Percentiles rank a stretch among this genome's conserved stretches.
Evolutionary conservation across 2,329 filamentous ascomycete genomes (phyloP).

Genomic region (Magnaporthiopsis rhizophila): DNA sequence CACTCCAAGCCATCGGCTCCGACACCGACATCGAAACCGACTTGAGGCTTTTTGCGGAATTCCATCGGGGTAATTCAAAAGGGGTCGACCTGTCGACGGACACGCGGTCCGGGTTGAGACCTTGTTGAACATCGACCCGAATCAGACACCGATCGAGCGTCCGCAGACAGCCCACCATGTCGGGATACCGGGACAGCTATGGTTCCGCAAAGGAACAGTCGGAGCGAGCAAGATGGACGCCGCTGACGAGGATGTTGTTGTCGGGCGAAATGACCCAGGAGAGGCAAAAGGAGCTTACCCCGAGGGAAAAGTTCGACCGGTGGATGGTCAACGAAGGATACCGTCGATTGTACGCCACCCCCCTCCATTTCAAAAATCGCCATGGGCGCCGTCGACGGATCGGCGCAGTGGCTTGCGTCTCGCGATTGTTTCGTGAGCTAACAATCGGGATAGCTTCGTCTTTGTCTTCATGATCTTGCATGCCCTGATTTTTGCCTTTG

Average conservation of each 20-base stretch:
- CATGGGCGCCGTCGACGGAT: not conserved
- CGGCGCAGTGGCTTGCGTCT: not conserved
- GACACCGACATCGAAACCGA: not conserved
- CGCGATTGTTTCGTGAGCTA: conserved; percentile 9
- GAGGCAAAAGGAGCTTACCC: conserved; percentile 57
- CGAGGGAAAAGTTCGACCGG: conserved; percentile 66
- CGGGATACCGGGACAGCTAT: conserved; percentile 22
- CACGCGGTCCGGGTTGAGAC: conserved; percentile 2
- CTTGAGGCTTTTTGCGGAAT: not conserved
- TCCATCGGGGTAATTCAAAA: conserved; percentile 1
- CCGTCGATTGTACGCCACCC: conserved; percentile 58
- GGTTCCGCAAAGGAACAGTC: conserved; percentile 35
- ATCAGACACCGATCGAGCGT: not conserved
- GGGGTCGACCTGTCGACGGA: not conserved
- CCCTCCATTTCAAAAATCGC: not conserved
- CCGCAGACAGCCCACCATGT: conserved; percentile 17
- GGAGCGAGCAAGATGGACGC: conserved; percentile 75
- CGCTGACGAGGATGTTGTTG: conserved; percentile 72
- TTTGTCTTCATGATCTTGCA: conserved; percentile 67
- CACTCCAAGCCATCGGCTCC: not conserved
- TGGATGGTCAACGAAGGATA: conserved; percentile 92
- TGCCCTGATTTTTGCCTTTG: conserved; percentile 70
- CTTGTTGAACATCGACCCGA: conserved; percentile 6
- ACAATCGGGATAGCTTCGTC: conserved; percentile 52
- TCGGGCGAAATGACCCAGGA: conserved; percentile 76